Conservation (phyloP, 768 basidiomycete species). For the Leccinum fibrillosum region DNA sequence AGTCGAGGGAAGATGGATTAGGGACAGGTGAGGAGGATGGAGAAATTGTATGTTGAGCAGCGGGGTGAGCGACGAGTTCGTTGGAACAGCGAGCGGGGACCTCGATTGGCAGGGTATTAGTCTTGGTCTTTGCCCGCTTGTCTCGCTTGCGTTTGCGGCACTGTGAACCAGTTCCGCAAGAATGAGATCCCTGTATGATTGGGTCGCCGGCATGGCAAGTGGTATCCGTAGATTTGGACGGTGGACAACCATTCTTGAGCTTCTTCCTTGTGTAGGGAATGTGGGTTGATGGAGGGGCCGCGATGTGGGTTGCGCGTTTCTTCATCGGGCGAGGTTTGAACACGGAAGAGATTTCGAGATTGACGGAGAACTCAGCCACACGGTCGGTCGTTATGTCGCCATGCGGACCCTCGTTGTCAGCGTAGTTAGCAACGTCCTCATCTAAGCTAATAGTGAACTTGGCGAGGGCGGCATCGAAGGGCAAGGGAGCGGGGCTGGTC, state of each 20-base stretch:
- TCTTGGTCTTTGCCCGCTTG: constrained; percentile 48
- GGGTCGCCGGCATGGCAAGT: neutral
- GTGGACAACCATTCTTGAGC: constrained; percentile 27
- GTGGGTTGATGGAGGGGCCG: constrained; percentile 20
- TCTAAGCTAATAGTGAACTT: constrained; percentile 50
- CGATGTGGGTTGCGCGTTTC: constrained; percentile 35
- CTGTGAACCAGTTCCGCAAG: constrained; percentile 30
- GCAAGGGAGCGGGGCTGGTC: constrained; percentile 11
- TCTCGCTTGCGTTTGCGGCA: constrained; percentile 48
- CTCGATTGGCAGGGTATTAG: constrained; percentile 17
- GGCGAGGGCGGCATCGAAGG: constrained; percentile 27
- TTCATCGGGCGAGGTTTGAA: constrained; percentile 71
- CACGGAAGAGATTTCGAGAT: constrained; percentile 67
- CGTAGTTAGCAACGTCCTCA: constrained; percentile 33
- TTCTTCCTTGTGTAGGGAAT: constrained; percentile 15
- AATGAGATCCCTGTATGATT: constrained; percentile 3
- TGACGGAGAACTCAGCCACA: constrained; percentile 36
- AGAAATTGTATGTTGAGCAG: constrained; percentile 1
- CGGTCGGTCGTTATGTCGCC: neutral
- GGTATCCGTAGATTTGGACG: constrained; percentile 1
- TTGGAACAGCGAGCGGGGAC: constrained; percentile 5
- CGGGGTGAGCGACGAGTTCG: neutral
- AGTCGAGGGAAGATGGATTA: constrained; percentile 27
- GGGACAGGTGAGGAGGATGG: constrained; percentile 3
- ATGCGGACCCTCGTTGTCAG: constrained; percentile 23